phyloP scores from a whole-genome alignment of 2,329 filamentous ascomycete genomes.

The Colletotrichum viniferum region DNA sequence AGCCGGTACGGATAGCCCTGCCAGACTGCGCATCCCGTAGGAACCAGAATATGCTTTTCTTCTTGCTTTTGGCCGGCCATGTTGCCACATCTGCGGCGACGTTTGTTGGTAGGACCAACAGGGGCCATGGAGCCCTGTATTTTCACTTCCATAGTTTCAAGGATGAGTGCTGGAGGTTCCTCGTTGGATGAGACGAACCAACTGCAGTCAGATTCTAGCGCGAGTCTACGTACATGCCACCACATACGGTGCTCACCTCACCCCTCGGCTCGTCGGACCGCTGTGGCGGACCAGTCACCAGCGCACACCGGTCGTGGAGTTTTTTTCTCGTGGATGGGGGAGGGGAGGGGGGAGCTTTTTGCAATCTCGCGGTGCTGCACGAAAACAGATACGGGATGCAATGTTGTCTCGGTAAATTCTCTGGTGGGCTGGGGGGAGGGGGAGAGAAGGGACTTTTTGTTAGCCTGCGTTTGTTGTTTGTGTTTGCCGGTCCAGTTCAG shows the following conservation, averaged over 20 bases:
- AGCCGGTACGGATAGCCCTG: not conserved
- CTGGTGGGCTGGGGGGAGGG: not conserved
- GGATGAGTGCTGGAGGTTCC: not conserved
- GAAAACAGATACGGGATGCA: constrained; percentile 5
- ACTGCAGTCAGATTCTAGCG: not conserved
- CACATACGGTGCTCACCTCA: not conserved
- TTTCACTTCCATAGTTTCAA: not conserved
- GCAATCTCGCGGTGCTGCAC: constrained; percentile 7
- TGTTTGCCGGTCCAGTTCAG: not conserved
- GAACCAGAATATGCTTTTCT: not conserved
- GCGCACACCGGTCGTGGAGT: not conserved
- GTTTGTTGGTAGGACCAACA: not conserved
- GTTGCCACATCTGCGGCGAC: not conserved
- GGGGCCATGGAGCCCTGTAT: not conserved
- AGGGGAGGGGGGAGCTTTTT: not conserved
- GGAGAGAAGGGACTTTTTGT: not conserved
- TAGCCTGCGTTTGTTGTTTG: not conserved
- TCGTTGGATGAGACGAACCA: not conserved
- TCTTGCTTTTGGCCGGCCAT: not conserved
- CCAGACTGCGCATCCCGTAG: not conserved
- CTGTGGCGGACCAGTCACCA: not conserved
- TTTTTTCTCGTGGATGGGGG: not conserved
- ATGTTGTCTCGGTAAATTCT: constrained; percentile 1
- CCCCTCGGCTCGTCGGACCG: not conserved
- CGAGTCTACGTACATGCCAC: not conserved